Conservation (phyloP, 192 early-diverging fungal species). For the Coemansia sp. region DNA sequence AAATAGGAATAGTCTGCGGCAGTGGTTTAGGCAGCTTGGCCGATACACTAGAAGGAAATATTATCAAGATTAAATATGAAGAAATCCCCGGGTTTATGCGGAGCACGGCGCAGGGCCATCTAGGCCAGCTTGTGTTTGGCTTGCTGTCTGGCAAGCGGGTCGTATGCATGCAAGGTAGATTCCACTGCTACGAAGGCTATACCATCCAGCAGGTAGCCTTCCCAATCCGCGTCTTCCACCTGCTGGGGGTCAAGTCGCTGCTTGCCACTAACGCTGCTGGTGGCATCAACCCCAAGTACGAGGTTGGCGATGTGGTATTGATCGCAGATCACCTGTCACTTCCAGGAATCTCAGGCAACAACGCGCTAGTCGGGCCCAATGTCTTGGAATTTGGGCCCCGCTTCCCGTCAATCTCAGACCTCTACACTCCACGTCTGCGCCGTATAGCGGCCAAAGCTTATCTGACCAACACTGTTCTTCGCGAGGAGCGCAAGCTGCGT, state of each 20-base stretch:
- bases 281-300: slow-evolving; percentile 74
- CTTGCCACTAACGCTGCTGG: slow-evolving; percentile 89
- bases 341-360: slow-evolving; percentile 73
- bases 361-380: slow-evolving; percentile 86
- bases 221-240: slow-evolving; percentile 83
- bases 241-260: slow-evolving; percentile 76
- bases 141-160: slow-evolving; percentile 68
- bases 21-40: slow-evolving; percentile 84
- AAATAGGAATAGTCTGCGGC: slow-evolving; percentile 86
- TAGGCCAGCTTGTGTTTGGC: slow-evolving; percentile 77
- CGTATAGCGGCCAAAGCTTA: slow-evolving; percentile 48
- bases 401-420: slow-evolving; percentile 84
- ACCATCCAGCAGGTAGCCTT: slow-evolving; percentile 72
- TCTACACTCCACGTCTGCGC: slow-evolving; percentile 82
- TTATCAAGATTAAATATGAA: slow-evolving; percentile 66
- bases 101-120: slow-evolving; percentile 62
- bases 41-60: slow-evolving; percentile 63
- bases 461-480: slow-evolving; percentile 33
- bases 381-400: slow-evolving; percentile 77
- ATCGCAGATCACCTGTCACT: slow-evolving; percentile 79
- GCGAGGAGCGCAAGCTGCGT: slow-evolving; percentile 39
- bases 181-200: slow-evolving; percentile 92
- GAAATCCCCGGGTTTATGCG: slow-evolving; percentile 85
- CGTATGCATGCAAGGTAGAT: slow-evolving; percentile 89
- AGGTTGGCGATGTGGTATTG: slow-evolving; percentile 83